Evolutionary conservation across 768 basidiomycete species (phyloP), one percentile per base, ranked within the genome.

Genomic region (Piloderma croceum): DNA sequence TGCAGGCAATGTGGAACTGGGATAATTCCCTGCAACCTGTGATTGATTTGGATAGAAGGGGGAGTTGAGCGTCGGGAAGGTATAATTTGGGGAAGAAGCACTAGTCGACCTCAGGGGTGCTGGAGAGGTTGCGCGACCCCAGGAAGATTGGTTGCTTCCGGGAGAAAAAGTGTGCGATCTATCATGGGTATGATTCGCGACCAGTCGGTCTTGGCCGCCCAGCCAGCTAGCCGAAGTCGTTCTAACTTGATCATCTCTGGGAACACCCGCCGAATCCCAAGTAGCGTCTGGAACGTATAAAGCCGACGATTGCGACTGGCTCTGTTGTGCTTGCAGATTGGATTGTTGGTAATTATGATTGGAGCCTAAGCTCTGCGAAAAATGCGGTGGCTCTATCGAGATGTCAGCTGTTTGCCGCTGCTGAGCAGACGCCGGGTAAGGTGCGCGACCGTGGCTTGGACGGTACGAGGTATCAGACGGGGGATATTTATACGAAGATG

Each of bases 21-120:
- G 49, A 43, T 59, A 58, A 39, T 53, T 51, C 18, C 60, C 53
- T 38, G 65, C 59, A 6, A 61, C 25, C 41, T 61, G 55, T 36
- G 55, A 54, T 39, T 64, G 61, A 31, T 49, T 47, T 17, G 79
- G 79, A 55, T 68, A 76, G 60, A 77, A 81, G 9, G 79, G 72
- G 7, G 77, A 68, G 46, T 59, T 77, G 27, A 79, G 67, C 12
- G 79, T 80, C 31, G 74, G 71, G 53, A 81, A 72, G 37, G 48
- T 31, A 51, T 54, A 70, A 33, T 32, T 43, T 25, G 58, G 52
- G 25, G 57, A 51, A 10, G 36, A n/a, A n/a, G n/a, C n/a, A n/a
- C n/a, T n/a, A n/a, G n/a, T n/a, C n/a, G n/a, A n/a, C n/a, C n/a
- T n/a, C 44, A 17, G 46, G 57, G 33, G 44, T 43, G 32, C 38